These are phyloP conservation scores for Penicillium sp. DNA, from an alignment of 2,329 filamentous ascomycete species.

Conservation along the genomic window DNA sequence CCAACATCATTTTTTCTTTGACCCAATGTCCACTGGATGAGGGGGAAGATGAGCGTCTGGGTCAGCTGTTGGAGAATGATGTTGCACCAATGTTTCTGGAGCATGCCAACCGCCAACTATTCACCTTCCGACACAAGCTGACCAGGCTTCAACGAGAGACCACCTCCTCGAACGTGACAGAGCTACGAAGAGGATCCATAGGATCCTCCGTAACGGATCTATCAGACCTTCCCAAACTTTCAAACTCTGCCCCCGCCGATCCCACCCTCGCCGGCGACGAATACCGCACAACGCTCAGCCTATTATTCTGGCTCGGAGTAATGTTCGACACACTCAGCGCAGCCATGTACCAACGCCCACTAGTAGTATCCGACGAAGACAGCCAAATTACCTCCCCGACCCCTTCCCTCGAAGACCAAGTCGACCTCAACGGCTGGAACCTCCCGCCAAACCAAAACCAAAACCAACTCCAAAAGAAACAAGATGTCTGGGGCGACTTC, in stretches of 20 bases:
- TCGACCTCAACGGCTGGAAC: constrained; percentile 16
- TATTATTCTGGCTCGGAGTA: constrained; percentile 61
- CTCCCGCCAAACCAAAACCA: background rate
- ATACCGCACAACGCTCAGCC: constrained; percentile 52
- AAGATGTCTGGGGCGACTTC: constrained; percentile 44
- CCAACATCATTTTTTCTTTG: constrained; percentile 51
- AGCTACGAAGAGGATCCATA: background rate
- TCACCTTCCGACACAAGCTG: constrained; percentile 31
- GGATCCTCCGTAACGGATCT: background rate
- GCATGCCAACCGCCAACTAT: constrained; percentile 44
- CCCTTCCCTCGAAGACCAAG: background rate
- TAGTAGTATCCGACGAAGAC: constrained; percentile 51
- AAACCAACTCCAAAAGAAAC: constrained; percentile 12
- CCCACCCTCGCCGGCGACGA: constrained; percentile 25
- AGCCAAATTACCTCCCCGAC: constrained; percentile 38
- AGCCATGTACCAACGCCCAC: constrained; percentile 53
- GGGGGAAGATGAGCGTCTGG: constrained; percentile 17
- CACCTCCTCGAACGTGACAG: background rate
- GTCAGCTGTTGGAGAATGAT: constrained; percentile 27
- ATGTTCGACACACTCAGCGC: constrained; percentile 63
- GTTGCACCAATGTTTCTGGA: constrained; percentile 42
- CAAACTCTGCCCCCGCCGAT: constrained; percentile 4
- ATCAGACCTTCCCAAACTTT: background rate
- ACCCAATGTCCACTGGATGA: constrained; percentile 44
- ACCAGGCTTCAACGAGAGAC: constrained; percentile 17